A percentile compares a stretch with the other conserved stretches of the same genome.
These are phyloP conservation scores for Aspergillus piperis DNA, from an alignment of 2,329 filamentous ascomycete species.

Conservation along the genomic window DNA sequence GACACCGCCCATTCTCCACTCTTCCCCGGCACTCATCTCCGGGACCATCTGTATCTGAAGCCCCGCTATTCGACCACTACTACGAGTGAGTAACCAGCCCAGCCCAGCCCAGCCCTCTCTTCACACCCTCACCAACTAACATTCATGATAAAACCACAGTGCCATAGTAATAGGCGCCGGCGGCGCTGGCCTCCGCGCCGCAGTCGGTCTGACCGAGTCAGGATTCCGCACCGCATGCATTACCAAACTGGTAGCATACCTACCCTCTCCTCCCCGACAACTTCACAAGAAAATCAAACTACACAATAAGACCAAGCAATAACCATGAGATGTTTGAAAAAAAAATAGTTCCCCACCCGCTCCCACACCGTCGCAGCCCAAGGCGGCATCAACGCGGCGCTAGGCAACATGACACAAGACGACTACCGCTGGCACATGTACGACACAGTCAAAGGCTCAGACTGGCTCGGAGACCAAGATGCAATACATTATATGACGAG, in stretches of 20 bases:
- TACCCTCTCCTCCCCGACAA: neutral
- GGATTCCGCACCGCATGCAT: conserved; percentile 25
- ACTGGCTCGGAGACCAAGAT: conserved; percentile 11
- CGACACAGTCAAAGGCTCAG: conserved; percentile 11
- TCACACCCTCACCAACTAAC: neutral
- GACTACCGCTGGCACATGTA: conserved; percentile 13
- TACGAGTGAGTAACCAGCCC: neutral
- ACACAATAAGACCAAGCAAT: neutral
- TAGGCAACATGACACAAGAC: conserved; percentile 8
- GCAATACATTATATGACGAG: conserved; percentile 10
- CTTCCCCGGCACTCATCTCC: neutral
- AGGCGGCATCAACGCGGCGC: conserved; percentile 10
- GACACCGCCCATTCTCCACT: neutral
- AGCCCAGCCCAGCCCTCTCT: neutral
- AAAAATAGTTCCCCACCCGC: conserved; percentile 21
- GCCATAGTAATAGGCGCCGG: conserved; percentile 23
- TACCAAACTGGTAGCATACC: conserved; percentile 17
- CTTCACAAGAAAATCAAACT: no score
- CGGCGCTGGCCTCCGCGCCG: conserved; percentile 23
- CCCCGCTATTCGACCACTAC: neutral
- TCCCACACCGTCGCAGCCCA: conserved; percentile 20
- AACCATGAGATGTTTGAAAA: neutral
- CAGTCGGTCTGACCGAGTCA: conserved; percentile 22
- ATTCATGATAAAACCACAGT: conserved; percentile 3
- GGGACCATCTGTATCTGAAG: neutral